phyloP scores from a whole-genome alignment of 225 moss, liverwort and hornwort species.

The Sphagnum contortum region DNA sequence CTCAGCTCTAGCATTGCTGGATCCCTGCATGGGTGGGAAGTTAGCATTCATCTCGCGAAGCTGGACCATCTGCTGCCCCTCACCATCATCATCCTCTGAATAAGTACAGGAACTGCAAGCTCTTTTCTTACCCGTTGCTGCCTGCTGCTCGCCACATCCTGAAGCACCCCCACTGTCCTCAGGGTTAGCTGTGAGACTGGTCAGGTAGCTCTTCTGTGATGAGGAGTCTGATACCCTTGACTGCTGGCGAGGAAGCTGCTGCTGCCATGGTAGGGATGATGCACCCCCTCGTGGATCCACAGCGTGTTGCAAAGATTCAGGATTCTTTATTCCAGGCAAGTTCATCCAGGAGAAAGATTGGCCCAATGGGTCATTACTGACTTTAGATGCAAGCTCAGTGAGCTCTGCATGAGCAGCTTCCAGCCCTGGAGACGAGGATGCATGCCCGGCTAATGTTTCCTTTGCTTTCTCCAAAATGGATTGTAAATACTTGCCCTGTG shows the following conservation, averaged over 20 bases:
- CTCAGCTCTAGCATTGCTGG: conserved; percentile 44
- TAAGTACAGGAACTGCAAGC: conserved; percentile 42
- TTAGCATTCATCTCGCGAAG: conserved; percentile 54
- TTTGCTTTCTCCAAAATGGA: conserved; percentile 89
- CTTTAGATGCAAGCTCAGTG: conserved; percentile 76
- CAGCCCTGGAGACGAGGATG: conserved; percentile 65
- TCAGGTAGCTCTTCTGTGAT: conserved; percentile 75
- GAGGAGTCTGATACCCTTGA: conserved; percentile 74
- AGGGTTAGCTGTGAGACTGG: conserved; percentile 42
- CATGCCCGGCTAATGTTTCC: conserved; percentile 76
- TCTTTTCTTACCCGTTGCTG: conserved; percentile 33
- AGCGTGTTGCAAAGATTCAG: conserved; percentile 35
- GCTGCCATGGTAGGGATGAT: conserved; percentile 10
- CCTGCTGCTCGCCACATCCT: conserved; percentile 53
- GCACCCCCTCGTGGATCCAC: conserved; percentile 23
- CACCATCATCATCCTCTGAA: conserved; percentile 73
- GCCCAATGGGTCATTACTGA: conserved; percentile 49
- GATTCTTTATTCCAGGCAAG: conserved; percentile 26
- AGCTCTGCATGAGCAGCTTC: conserved; percentile 88
- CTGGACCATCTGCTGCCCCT: conserved; percentile 49
- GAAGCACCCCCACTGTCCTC: conserved; percentile 52
- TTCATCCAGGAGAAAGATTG: conserved; percentile 43
- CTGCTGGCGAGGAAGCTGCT: conserved; percentile 56
- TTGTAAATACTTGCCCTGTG: conserved; percentile 91
- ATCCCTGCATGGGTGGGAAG: conserved; percentile 63